Evolutionary conservation across 1,284 basidiomycete species (phyloP), one percentile per base, ranked within the genome.

Genomic region (Puccinia novopanici): DNA sequence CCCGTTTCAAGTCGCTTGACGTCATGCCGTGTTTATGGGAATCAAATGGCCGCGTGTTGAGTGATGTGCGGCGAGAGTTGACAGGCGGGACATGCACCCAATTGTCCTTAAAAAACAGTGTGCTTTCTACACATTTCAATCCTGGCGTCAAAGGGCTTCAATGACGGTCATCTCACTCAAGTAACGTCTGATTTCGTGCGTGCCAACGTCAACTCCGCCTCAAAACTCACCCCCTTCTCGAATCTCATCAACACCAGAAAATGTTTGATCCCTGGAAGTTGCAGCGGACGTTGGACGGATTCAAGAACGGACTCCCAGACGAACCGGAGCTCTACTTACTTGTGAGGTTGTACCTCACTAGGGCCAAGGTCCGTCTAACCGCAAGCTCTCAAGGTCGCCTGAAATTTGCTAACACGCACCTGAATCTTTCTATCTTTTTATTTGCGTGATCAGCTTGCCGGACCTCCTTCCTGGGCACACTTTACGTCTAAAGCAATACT

Each of bases 251-350:
- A 67, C 17, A 37, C 55, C 30, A 22, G n/a, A 30, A 22, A 27
- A 67, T 67, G 63, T 22, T 10, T 27, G 63, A 67, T 27, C 63
- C 40, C 13, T 67, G 63, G 63, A n/a, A 67, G n/a, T 12, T 67
- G 63, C 37, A 67, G 2, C 45, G 27, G 24, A 24, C 48, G 63
- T 40, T 67, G 22, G 42, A 42, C n/a, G 42, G 48, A 24, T 48
- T 48, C 24, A 34, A 22, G 3, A 67, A 67, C 48, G 42, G 27
- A 48, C 30, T 72, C 15, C 50, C 70, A n/a, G 34, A 30, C 12
- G 70, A 72, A 42, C 48, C 54, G 22, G 24, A 72, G 40, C 17
- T n/a, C 70, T 72, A 72, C 37, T n/a, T 57, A 15, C 15, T 72
- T 34, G 10, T 72, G 34, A 34, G 9, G 48, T 48, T 54, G 15